A percentile compares a stretch with the other conserved stretches of the same genome.
Conservation (phyloP, 805 yeast genomes). For the Wickerhamiella galacta region DNA sequence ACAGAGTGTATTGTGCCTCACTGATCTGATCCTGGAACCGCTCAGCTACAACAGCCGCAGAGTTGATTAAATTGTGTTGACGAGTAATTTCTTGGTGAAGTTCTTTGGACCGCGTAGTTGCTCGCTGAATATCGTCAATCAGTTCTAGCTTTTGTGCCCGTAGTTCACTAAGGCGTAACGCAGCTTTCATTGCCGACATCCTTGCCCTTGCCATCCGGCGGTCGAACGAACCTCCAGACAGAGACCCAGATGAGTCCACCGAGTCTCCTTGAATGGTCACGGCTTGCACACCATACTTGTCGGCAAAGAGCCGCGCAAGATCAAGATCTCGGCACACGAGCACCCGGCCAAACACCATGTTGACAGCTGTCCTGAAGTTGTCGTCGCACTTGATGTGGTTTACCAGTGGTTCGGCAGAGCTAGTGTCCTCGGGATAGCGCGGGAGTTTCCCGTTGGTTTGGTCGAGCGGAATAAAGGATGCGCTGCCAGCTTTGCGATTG, state of each 20-base stretch:
- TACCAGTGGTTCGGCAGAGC: constrained; percentile 52
- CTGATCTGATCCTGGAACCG: neutral
- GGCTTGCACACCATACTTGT: constrained; percentile 43
- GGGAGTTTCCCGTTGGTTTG: constrained; percentile 28
- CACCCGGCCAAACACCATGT: constrained; percentile 66
- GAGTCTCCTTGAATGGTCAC: constrained; percentile 88
- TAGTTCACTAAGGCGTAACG: neutral
- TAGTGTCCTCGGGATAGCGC: constrained; percentile 36
- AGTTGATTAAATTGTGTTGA: neutral
- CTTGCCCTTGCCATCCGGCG: neutral
- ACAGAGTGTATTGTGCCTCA: neutral
- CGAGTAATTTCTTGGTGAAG: neutral
- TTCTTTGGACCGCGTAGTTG: neutral
- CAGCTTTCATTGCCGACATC: neutral
- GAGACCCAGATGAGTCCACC: constrained; percentile 65
- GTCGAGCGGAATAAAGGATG: constrained; percentile 81
- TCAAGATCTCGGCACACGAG: constrained; percentile 58
- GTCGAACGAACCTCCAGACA: constrained; percentile 52
- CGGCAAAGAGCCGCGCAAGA: constrained; percentile 51
- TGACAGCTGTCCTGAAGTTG: constrained; percentile 45
- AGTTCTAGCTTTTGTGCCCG: neutral
- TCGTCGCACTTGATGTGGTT: constrained; percentile 51
- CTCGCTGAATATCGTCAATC: neutral
- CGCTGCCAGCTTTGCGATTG: constrained; percentile 58
- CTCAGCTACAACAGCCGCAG: neutral